phyloP scores from a whole-genome alignment of 306 rosid species.

The Canavalia ensiformis region DNA sequence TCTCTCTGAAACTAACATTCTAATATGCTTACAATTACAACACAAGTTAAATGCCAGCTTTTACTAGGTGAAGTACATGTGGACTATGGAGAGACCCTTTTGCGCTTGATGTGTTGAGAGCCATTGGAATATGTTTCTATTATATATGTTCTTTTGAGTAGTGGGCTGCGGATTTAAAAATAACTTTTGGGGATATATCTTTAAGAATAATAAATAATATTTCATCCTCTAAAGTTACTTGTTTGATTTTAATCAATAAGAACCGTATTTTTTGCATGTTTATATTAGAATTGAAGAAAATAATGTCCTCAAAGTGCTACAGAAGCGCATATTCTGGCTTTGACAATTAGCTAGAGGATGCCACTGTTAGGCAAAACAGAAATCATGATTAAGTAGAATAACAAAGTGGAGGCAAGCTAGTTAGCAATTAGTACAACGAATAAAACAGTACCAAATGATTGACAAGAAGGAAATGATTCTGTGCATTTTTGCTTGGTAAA shows the following conservation, averaged over 20 bases:
- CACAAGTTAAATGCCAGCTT: conserved; percentile 30
- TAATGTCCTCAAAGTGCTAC: neutral
- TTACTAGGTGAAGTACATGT: conserved; percentile 27
- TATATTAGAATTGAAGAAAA: neutral
- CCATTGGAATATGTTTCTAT: neutral
- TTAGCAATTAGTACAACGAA: conserved; percentile 44
- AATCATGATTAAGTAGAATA: conserved; percentile 40
- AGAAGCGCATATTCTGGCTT: conserved; percentile 46
- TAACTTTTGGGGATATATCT: conserved; percentile 10
- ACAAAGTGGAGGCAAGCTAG: conserved; percentile 48
- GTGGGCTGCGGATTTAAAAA: neutral
- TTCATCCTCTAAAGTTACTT: neutral
- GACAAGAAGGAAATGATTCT: conserved; percentile 48
- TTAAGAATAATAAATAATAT: neutral
- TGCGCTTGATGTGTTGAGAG: conserved; percentile 12
- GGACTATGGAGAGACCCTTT: neutral
- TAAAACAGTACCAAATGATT: conserved; percentile 49
- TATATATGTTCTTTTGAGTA: neutral
- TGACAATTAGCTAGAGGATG: conserved; percentile 23
- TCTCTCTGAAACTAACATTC: conserved; percentile 32
- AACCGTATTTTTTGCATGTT: neutral
- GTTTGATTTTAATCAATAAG: conserved; percentile 7
- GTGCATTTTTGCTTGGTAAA: conserved; percentile 45
- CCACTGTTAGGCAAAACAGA: conserved; percentile 13
- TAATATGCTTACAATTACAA: neutral